Conservation (phyloP, 495 filamentous ascomycete species). For the Recurvomyces mirabilis region DNA sequence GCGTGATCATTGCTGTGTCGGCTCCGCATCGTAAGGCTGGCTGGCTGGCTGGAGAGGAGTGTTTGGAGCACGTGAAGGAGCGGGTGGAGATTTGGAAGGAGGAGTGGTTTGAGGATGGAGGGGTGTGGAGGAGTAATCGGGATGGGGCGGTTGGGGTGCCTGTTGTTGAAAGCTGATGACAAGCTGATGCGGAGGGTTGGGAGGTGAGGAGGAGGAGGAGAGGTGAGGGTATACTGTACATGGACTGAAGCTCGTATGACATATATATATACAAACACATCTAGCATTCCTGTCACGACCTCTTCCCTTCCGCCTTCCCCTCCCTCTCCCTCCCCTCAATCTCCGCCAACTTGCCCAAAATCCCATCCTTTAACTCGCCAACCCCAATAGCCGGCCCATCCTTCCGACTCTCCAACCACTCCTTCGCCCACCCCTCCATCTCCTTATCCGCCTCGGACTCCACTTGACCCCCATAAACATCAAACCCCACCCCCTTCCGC, state of each 20-base stretch:
- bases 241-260: too few species aligned
- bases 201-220: not conserved
- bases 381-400: too few species aligned
- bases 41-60: conserved; percentile 82
- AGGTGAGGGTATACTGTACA: not conserved
- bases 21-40: conserved; percentile 77
- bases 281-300: not conserved
- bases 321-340: conserved; percentile 13
- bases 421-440: conserved; percentile 60
- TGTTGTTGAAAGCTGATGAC: conserved; percentile 1
- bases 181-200: not conserved
- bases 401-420: conserved; percentile 48
- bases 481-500: conserved; percentile 38
- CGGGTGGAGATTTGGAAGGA: conserved; percentile 90
- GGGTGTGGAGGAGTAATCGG: conserved; percentile 83
- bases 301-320: conserved; percentile 3
- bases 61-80: conserved; percentile 76
- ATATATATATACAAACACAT: not conserved
- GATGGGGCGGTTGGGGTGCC: conserved; percentile 50
- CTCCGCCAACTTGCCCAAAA: conserved; percentile 12
- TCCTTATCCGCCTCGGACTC: conserved; percentile 46
- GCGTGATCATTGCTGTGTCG: conserved; percentile 81
- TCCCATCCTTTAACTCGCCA: conserved; percentile 12
- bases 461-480: conserved; percentile 32
- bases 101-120: conserved; percentile 74